Percentiles rank a stretch among this genome's conserved stretches.
Evolutionary conservation across 768 basidiomycete species (phyloP).

Genomic region (Suillus brevipes): DNA sequence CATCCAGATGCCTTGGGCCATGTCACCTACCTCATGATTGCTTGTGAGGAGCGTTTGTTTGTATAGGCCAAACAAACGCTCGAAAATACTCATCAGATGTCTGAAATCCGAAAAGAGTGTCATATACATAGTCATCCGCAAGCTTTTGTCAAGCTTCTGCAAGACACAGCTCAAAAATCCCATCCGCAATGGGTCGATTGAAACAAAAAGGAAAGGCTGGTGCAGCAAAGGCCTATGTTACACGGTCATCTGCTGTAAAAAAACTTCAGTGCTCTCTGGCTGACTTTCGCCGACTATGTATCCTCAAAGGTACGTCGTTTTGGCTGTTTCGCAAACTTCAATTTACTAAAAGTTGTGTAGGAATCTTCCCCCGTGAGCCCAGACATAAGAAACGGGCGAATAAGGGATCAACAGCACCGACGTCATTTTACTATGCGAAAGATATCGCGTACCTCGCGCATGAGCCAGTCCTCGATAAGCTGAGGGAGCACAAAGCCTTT

Average conservation of each 20-base stretch:
- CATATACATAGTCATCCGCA: neutral
- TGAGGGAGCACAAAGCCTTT: conserved; percentile 97
- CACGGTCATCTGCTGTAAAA: conserved; percentile 87
- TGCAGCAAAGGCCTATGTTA: conserved; percentile 89
- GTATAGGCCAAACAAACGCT: conserved; percentile 30
- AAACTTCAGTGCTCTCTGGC: conserved; percentile 96
- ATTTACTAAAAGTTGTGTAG: conserved; percentile 40
- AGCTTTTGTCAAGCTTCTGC: neutral
- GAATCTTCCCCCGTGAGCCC: conserved; percentile 97
- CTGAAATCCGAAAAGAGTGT: neutral
- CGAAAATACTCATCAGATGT: neutral
- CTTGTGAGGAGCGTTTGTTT: conserved; percentile 28
- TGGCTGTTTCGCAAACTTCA: conserved; percentile 5
- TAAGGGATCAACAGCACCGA: conserved; percentile 95
- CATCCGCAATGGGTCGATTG: conserved; percentile 65
- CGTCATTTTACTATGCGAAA: conserved; percentile 97
- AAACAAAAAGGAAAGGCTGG: conserved; percentile 87
- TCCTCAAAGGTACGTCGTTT: conserved; percentile 81
- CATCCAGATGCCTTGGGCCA: conserved; percentile 5
- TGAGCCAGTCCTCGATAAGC: conserved; percentile 90
- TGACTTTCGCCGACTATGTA: conserved; percentile 95
- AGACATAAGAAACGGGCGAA: conserved; percentile 89
- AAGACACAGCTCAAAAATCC: neutral
- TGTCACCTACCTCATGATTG: conserved; percentile 34
- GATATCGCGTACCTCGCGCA: conserved; percentile 97